Evolutionary conservation across 352 stramenopile species (phyloP).

Genomic region (Phytophthora europaea): DNA sequence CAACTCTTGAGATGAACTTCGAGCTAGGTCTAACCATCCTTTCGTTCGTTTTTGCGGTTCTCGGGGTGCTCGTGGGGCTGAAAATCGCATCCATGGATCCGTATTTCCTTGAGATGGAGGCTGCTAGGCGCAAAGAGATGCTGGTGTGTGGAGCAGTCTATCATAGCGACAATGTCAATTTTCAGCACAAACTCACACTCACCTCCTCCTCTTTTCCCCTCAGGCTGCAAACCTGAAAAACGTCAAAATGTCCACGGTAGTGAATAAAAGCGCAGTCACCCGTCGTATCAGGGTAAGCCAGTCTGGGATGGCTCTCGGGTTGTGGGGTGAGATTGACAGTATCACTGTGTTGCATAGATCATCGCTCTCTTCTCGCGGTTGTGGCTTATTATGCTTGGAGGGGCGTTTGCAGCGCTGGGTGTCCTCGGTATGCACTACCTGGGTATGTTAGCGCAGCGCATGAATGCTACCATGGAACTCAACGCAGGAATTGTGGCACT

Average conservation of each 20-base stretch:
- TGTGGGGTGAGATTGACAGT: neutral
- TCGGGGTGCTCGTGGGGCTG: constrained; percentile 63
- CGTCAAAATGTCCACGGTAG: constrained; percentile 49
- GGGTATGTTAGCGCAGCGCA: constrained; percentile 69
- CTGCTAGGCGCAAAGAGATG: constrained; percentile 54
- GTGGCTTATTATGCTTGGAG: constrained; percentile 62
- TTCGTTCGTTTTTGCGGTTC: constrained; percentile 61
- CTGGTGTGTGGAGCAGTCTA: constrained; percentile 23
- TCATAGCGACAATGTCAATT: neutral
- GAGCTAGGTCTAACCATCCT: constrained; percentile 61
- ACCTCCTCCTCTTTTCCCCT: neutral
- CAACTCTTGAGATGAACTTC: constrained; percentile 58
- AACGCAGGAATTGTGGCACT: constrained; percentile 48
- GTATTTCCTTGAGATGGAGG: constrained; percentile 73
- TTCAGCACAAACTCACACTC: constrained; percentile 1
- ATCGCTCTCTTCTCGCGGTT: constrained; percentile 69
- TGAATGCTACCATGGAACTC: constrained; percentile 49
- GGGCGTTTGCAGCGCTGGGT: constrained; percentile 59
- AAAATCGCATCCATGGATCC: constrained; percentile 64
- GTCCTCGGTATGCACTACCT: constrained; percentile 80
- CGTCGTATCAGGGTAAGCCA: constrained; percentile 43
- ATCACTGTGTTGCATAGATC: constrained; percentile 32
- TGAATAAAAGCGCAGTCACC: constrained; percentile 43
- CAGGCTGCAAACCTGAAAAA: constrained; percentile 47
- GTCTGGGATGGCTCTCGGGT: neutral